A percentile compares a stretch with the other conserved stretches of the same genome.
Evolutionary conservation across 2,329 filamentous ascomycete genomes (phyloP).

Genomic region (Trichocomaceae sp.): DNA sequence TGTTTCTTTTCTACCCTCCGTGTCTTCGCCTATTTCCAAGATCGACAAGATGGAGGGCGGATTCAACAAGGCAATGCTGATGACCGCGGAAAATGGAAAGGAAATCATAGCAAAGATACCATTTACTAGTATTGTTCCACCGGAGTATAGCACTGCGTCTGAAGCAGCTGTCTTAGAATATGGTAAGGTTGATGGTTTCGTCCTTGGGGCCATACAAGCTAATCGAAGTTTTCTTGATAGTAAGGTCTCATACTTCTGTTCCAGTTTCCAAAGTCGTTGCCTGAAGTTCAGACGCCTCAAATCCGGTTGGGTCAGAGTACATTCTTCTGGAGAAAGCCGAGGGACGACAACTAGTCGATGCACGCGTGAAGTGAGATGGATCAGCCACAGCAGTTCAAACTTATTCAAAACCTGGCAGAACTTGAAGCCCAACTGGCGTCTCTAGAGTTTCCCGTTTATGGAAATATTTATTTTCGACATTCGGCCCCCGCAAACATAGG

Average conservation of each 20-base stretch:
- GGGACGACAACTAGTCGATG: slow-evolving; percentile 23
- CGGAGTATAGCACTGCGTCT: slow-evolving; percentile 19
- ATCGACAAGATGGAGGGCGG: slow-evolving; percentile 28
- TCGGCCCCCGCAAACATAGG: not conserved
- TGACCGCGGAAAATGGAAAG: slow-evolving; percentile 19
- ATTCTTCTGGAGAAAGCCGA: slow-evolving; percentile 31
- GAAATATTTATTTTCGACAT: slow-evolving; percentile 26
- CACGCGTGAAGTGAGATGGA: slow-evolving; percentile 26
- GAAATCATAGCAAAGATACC: slow-evolving; percentile 22
- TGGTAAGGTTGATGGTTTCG: slow-evolving; percentile 13
- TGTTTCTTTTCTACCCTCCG: slow-evolving; percentile 17
- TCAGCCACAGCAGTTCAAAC: slow-evolving; percentile 16
- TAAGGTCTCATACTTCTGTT: slow-evolving; percentile 17
- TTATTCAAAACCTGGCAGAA: slow-evolving; percentile 24
- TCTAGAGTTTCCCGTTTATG: slow-evolving; percentile 22
- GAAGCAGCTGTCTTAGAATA: slow-evolving; percentile 22
- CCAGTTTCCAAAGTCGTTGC: slow-evolving; percentile 25
- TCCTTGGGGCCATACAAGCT: slow-evolving; percentile 11
- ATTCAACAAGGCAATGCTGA: slow-evolving; percentile 22
- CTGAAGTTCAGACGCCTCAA: slow-evolving; percentile 22
- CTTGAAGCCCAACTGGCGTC: slow-evolving; percentile 22
- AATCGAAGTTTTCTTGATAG: not conserved
- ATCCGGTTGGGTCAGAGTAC: slow-evolving; percentile 29
- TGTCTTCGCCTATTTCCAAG: slow-evolving; percentile 20
- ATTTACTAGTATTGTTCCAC: slow-evolving; percentile 16